phyloP scores from a whole-genome alignment of 73 alveolate species.

The Paramecium caudatum region DNA sequence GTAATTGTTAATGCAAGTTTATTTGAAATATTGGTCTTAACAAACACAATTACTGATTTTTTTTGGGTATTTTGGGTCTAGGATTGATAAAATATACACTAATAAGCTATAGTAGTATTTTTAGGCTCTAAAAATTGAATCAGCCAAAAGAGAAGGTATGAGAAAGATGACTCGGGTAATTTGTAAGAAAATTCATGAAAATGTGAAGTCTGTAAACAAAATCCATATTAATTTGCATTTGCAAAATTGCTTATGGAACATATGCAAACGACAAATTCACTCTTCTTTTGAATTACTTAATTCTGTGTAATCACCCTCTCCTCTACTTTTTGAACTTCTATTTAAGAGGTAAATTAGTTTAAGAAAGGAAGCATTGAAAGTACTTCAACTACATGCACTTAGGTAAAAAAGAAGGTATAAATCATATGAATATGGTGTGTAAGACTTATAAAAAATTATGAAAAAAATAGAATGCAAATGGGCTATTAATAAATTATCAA shows the following conservation, averaged over 20 bases:
- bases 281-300: background rate
- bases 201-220: background rate
- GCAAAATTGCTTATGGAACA: conserved; percentile 17
- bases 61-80: conserved; percentile 16
- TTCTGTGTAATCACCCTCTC: background rate
- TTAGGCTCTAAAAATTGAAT: background rate
- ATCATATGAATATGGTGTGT: background rate
- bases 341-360: background rate
- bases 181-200: background rate
- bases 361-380: conserved; percentile 15
- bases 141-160: background rate
- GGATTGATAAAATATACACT: background rate
- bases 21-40: conserved; percentile 6
- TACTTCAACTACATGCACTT: background rate
- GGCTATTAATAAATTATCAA: background rate
- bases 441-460: background rate
- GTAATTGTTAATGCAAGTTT: background rate
- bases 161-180: background rate
- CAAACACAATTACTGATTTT: background rate
- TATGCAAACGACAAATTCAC: background rate
- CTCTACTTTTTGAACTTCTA: background rate
- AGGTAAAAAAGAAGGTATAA: background rate
- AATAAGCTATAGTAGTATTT: background rate
- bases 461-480: background rate
- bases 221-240: conserved; percentile 11